phyloP scores from a whole-genome alignment of 2,329 filamentous ascomycete genomes.

The Trichoderma koningiopsis region DNA sequence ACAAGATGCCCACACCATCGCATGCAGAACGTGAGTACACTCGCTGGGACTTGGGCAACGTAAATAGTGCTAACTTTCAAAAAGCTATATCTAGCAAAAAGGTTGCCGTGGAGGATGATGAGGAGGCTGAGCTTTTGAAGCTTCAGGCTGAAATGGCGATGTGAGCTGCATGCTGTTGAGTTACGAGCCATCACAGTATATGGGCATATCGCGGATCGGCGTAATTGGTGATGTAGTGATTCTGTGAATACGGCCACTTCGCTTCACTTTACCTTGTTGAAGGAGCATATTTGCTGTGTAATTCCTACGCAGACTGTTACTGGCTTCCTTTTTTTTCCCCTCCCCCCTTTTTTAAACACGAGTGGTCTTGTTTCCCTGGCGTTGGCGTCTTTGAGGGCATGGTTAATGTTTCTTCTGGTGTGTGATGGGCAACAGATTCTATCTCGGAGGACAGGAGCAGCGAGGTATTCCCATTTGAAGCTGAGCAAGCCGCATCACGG shows the following conservation, averaged over 20 bases:
- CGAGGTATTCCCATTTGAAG: background rate
- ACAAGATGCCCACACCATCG: slow-evolving; percentile 73
- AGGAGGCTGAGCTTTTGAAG: slow-evolving; percentile 91
- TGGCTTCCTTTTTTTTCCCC: slow-evolving; percentile 5
- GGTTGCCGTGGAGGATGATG: slow-evolving; percentile 76
- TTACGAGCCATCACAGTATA: background rate
- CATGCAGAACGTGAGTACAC: slow-evolving; percentile 73
- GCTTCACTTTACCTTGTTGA: background rate
- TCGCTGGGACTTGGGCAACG: background rate
- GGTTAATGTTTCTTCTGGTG: slow-evolving; percentile 10
- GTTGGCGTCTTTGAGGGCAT: slow-evolving; percentile 36
- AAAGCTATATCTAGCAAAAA: slow-evolving; percentile 40
- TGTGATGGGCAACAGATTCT: slow-evolving; percentile 1
- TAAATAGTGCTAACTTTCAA: slow-evolving; percentile 19
- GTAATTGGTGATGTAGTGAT: slow-evolving; percentile 1
- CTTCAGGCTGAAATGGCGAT: slow-evolving; percentile 97
- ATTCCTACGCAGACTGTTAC: background rate
- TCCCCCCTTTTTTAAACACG: slow-evolving; percentile 15
- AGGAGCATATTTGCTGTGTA: slow-evolving; percentile 5
- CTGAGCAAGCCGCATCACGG: background rate
- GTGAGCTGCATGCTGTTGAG: slow-evolving; percentile 48
- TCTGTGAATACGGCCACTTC: background rate
- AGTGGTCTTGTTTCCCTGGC: slow-evolving; percentile 35
- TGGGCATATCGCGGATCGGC: background rate
- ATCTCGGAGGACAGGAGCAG: slow-evolving; percentile 7